A percentile compares a stretch with the other conserved stretches of the same genome.
phyloP scores from a whole-genome alignment of 352 stramenopile species.

The Paralagenidium karlingii region DNA sequence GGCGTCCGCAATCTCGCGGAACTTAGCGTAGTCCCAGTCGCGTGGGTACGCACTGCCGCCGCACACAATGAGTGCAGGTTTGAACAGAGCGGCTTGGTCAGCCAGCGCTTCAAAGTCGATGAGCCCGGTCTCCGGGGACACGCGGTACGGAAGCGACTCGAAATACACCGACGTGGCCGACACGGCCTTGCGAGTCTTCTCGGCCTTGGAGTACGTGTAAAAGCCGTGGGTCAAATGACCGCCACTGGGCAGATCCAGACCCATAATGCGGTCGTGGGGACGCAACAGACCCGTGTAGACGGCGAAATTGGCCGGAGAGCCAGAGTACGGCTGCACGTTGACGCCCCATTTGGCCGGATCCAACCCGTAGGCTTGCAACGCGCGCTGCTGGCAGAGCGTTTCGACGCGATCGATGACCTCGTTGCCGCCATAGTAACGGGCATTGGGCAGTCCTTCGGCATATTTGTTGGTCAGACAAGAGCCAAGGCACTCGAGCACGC shows the following conservation, averaged over 20 bases:
- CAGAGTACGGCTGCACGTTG: constrained; percentile 98
- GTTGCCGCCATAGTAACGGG: constrained; percentile 98
- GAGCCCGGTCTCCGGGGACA: constrained; percentile 89
- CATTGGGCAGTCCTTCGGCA: constrained; percentile 91
- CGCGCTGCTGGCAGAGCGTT: constrained; percentile 90
- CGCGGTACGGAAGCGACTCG: constrained; percentile 96
- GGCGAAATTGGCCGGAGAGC: constrained; percentile 97
- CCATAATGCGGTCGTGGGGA: constrained; percentile 99
- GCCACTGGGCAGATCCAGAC: constrained; percentile 95
- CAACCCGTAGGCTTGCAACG: constrained; percentile 91
- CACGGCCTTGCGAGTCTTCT: constrained; percentile 95
- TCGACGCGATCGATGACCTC: constrained; percentile 97
- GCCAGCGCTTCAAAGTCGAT: constrained; percentile 97
- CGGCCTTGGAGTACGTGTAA: constrained; percentile 96
- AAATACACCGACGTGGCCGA: constrained; percentile 99
- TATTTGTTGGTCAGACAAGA: constrained; percentile 99
- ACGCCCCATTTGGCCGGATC: constrained; percentile 93
- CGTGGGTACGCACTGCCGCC: constrained; percentile 96
- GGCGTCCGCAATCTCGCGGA: constrained; percentile 96
- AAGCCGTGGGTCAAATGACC: constrained; percentile 98
- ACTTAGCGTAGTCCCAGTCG: constrained; percentile 97
- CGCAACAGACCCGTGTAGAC: constrained; percentile 96
- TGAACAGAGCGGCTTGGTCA: constrained; percentile 92
- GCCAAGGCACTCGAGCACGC: constrained; percentile 98
- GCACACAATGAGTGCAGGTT: constrained; percentile 96